Percentiles rank a stretch among this genome's conserved stretches.
Evolutionary conservation across 441 rosid genomes (phyloP).

Genomic region (Populus hybrid): DNA sequence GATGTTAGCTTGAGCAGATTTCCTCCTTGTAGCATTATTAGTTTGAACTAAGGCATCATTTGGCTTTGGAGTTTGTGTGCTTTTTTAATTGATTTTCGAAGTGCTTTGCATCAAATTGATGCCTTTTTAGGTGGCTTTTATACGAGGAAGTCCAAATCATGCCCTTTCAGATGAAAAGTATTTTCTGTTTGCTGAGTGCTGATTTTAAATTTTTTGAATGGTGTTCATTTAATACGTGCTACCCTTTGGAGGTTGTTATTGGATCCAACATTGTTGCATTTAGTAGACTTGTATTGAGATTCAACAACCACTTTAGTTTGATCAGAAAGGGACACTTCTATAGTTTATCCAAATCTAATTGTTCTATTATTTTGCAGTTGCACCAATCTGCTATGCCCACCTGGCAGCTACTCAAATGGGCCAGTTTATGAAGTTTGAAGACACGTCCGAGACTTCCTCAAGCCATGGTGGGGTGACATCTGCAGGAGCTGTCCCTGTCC

Average conservation of each 20-base stretch:
- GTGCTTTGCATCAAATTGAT: background rate
- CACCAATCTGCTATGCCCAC: conserved; percentile 83
- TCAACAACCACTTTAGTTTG: no score
- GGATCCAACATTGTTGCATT: background rate
- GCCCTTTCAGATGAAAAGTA: background rate
- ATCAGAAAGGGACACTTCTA: background rate
- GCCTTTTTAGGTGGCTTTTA: background rate
- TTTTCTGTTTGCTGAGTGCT: background rate
- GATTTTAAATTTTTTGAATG: background rate
- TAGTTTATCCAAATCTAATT: background rate
- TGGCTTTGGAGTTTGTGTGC: background rate
- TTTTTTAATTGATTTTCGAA: background rate
- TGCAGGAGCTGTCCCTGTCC: conserved; percentile 50
- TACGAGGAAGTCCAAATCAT: background rate
- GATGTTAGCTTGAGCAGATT: background rate
- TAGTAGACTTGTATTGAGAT: background rate
- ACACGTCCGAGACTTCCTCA: conserved; percentile 60
- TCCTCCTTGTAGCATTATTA: background rate
- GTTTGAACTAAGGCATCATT: background rate
- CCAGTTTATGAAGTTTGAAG: conserved; percentile 73
- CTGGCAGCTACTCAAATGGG: conserved; percentile 74
- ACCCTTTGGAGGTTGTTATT: background rate
- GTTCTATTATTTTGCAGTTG: conserved; percentile 37
- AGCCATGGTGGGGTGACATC: conserved; percentile 67
- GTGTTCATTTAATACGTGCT: background rate